A percentile compares a stretch with the other conserved stretches of the same genome.
These are phyloP conservation scores for Pseudogymnoascus sp. DNA, from an alignment of 2,329 filamentous ascomycete species.

Conservation along the genomic window DNA sequence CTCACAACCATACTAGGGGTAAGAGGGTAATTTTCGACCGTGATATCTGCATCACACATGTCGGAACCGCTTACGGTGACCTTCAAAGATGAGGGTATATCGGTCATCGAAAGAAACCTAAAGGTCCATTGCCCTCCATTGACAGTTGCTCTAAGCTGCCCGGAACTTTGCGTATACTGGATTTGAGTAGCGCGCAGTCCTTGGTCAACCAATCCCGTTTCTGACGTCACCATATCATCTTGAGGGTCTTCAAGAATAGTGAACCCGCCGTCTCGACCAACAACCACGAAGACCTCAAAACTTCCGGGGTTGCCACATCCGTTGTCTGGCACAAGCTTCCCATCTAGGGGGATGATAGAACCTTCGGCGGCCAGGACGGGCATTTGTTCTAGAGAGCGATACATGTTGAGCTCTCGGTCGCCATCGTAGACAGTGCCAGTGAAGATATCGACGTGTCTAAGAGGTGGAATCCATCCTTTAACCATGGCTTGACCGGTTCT, in stretches of 20 bases:
- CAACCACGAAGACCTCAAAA: slow-evolving; percentile 41
- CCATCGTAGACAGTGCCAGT: slow-evolving; percentile 49
- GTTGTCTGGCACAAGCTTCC: slow-evolving; percentile 33
- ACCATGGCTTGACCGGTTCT: slow-evolving; percentile 39
- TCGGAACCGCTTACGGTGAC: background rate
- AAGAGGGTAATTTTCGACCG: background rate
- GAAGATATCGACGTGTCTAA: slow-evolving; percentile 49
- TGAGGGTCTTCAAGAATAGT: slow-evolving; percentile 39
- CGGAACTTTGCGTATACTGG: background rate
- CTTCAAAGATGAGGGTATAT: background rate
- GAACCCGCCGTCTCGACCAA: slow-evolving; percentile 40
- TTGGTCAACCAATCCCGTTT: background rate
- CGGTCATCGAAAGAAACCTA: background rate
- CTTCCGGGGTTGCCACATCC: slow-evolving; percentile 38
- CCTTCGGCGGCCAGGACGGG: slow-evolving; percentile 49
- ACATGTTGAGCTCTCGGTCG: slow-evolving; percentile 41
- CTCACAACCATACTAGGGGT: background rate
- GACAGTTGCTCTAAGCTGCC: background rate
- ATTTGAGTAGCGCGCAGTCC: background rate
- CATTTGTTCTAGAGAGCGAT: slow-evolving; percentile 39
- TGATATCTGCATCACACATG: background rate
- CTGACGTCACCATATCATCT: background rate
- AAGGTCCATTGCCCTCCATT: background rate
- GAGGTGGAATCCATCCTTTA: slow-evolving; percentile 48
- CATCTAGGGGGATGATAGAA: slow-evolving; percentile 49